These are phyloP conservation scores for Diatrype stigma DNA, from an alignment of 2,329 filamentous ascomycete species.

Conservation along the genomic window DNA sequence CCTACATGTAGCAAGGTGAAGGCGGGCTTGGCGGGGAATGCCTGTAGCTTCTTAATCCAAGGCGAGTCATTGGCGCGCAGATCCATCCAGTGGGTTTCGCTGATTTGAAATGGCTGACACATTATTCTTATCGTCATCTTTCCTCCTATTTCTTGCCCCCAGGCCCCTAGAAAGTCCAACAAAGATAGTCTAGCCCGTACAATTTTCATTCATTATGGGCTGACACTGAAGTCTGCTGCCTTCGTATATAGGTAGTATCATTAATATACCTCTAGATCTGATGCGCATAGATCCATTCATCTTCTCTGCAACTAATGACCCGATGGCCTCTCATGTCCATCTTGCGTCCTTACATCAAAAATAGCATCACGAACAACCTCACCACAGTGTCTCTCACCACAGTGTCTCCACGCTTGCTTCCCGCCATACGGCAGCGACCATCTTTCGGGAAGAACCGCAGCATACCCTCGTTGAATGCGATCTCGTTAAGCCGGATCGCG, in stretches of 20 bases:
- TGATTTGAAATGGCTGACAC: slow-evolving; percentile 24
- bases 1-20: too few relatives aligned
- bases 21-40: too few relatives aligned
- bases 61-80: too few relatives aligned
- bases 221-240: not conserved
- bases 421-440: not conserved
- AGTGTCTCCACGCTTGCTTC: not conserved
- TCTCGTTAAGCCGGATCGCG: not conserved
- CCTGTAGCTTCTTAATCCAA: too few relatives aligned
- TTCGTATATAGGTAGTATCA: not conserved
- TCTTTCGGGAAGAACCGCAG: not conserved
- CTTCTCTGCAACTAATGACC: not conserved
- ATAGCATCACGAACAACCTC: not conserved
- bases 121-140: slow-evolving; percentile 4
- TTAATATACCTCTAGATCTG: not conserved
- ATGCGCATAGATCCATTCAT: not conserved
- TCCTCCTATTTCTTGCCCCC: too few relatives aligned
- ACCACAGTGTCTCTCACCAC: not conserved
- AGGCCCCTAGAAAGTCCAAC: too few relatives aligned
- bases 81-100: too few relatives aligned
- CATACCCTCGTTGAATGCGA: not conserved
- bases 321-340: not conserved
- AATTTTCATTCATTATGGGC: not conserved
- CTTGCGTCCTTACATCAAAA: not conserved
- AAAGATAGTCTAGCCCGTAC: not conserved